These are phyloP conservation scores for Termitomyces sp. DNA, from an alignment of 768 basidiomycete species.

Conservation along the genomic window DNA sequence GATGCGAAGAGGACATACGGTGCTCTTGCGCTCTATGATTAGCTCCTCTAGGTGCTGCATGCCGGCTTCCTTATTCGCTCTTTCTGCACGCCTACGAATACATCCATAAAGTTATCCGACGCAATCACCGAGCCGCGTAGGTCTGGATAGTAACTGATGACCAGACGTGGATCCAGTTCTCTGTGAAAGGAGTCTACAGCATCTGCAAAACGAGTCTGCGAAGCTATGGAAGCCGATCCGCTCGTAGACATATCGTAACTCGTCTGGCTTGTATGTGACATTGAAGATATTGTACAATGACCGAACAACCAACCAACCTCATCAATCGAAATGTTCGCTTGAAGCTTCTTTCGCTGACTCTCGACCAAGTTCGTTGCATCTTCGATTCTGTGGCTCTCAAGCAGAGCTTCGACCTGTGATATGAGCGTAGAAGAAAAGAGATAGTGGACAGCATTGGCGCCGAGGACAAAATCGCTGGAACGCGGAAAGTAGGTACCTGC, in stretches of 20 bases:
- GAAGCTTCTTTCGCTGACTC: slow-evolving; percentile 51
- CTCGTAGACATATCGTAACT: slow-evolving; percentile 75
- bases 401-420: slow-evolving; percentile 64
- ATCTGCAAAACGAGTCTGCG: slow-evolving; percentile 70
- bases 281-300: background rate
- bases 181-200: slow-evolving; percentile 76
- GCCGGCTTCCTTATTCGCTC: slow-evolving; percentile 56
- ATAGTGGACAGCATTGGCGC: slow-evolving; percentile 53
- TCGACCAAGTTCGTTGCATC: slow-evolving; percentile 63
- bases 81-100: slow-evolving; percentile 72
- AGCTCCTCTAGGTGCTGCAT: slow-evolving; percentile 76
- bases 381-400: slow-evolving; percentile 57
- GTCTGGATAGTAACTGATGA: slow-evolving; percentile 76
- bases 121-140: slow-evolving; percentile 62
- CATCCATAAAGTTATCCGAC: slow-evolving; percentile 50
- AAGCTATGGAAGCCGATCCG: slow-evolving; percentile 78
- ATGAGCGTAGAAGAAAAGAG: slow-evolving; percentile 68
- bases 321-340: slow-evolving; percentile 45
- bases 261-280: slow-evolving; percentile 42
- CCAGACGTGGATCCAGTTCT: slow-evolving; percentile 76
- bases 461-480: slow-evolving; percentile 64
- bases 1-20: slow-evolving; percentile 26
- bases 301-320: slow-evolving; percentile 35
- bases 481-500: no score
- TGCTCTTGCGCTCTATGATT: slow-evolving; percentile 62